Base-by-base conservation (phyloP, 371 early-diverging fungal genomes). In the Amoeboaphelidium protococcarum region DNA sequence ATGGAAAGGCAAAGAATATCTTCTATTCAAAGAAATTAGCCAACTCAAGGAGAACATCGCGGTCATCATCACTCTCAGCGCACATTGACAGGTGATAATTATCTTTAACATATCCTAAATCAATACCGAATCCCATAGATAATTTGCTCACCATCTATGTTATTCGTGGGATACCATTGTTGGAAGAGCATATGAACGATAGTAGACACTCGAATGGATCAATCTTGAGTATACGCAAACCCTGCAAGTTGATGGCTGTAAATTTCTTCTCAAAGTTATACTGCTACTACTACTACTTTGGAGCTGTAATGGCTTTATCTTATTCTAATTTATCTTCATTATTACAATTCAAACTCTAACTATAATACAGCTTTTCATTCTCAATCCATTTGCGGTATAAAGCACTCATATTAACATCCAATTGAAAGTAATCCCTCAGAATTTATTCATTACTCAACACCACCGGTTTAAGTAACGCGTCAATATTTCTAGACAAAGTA, bases 121-220 rank as follows among this genome's bases (percentile, higher is more conserved):
- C 42, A 43, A 51, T 24, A 42, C 46, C 25, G 37, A 31, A 50
- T 23, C 47, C 42, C 2, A 49, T 46, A 41, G 49, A 58, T 21
- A 62, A 47, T 54, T 41, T 51, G 19, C 43, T 50, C 50, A 86
- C 89, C 91, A 91, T 89, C 50, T 64, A 66, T 13, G 85, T 75
- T 27, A 98, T 96, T 25, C 97, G 66, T 21, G 68, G 54, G 37
- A 98, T 87, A 63, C 92, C 89, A 66, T 98, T 98, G 67, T 94
- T 94, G 47, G 74, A 66, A 2, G 86, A 80, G 62, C 95, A 95
- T 25, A 98, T 92, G 54, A 98, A 96, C 13, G 79, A 71, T 43
- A 98, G 64, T 42, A 91, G 53, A 48, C 77, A 86, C 57, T 92
- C 89, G 50, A 78, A 65, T 1, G 92, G 85, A 47, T 82, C 82